Conservation (phyloP, 129 eudicot genomes). For the Flaveria trinervia region DNA sequence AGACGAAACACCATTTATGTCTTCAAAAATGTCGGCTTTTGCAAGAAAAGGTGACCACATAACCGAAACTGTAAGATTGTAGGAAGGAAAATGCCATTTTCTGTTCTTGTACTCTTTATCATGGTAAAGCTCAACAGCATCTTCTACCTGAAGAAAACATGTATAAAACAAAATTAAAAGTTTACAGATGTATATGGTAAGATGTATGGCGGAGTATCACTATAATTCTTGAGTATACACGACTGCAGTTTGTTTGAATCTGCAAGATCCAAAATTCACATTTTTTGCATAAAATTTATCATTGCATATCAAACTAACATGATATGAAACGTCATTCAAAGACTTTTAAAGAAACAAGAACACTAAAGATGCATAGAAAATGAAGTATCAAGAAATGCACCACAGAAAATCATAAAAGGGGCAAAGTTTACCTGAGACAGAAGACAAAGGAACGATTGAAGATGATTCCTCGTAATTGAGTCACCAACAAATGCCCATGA, state of each 20-base stretch:
- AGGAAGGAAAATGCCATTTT: conserved; percentile 77
- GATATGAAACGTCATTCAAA: conserved; percentile 14
- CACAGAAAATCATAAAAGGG: not conserved
- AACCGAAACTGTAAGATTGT: conserved; percentile 67
- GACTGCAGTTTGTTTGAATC: not conserved
- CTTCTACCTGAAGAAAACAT: conserved; percentile 61
- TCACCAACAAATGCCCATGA: conserved; percentile 90
- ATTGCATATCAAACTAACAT: not conserved
- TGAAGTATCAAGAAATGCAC: conserved; percentile 16
- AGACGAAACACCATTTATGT: conserved; percentile 68
- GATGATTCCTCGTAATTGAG: conserved; percentile 84
- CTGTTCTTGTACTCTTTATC: conserved; percentile 61
- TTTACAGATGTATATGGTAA: not conserved
- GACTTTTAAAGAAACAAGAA: conserved; percentile 6
- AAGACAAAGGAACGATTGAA: conserved; percentile 81
- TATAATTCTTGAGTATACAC: not conserved
- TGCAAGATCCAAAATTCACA: conserved; percentile 9
- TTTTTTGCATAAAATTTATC: not conserved
- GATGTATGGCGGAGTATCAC: not conserved
- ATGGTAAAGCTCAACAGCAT: conserved; percentile 69
- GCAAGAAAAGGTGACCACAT: conserved; percentile 93
- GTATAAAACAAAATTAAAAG: not conserved
- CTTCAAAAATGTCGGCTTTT: conserved; percentile 76
- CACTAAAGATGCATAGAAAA: conserved; percentile 6
- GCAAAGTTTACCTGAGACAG: conserved; percentile 67